Evolutionary conservation across 75 land plant genomes (phyloP), one percentile per base, ranked within the genome.

Genomic region (Adiantum capillusveneris): DNA sequence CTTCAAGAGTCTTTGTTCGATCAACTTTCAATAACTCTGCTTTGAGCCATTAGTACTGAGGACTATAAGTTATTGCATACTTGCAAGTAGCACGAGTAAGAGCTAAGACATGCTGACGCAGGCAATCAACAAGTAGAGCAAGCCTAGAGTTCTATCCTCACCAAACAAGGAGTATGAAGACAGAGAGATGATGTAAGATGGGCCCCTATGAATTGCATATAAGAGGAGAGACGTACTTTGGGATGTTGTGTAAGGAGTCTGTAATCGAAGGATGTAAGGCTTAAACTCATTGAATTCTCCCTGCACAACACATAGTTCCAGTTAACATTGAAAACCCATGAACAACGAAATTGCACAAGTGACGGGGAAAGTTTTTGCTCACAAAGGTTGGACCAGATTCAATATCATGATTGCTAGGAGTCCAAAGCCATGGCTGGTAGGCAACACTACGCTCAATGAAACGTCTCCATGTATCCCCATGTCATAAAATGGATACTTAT

Each of bases 401-500:
- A 26, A 53, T 25, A 25, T 79, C 81, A 58, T 79, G 81, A 51
- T 79, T 79, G 49, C 81, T 79, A 13, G 79, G 58, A 29, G 74
- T 75, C 74, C 79, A 79, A 31, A 79, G 75, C 81, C 81, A 79
- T 31, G 81, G 79, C 34, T 79, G 81, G 44, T 69, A 79, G 11
- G 81, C 81, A 46, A 66, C 18, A 25, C 74, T 76, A 65, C 54
- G 71, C 67, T 79, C 81, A 0, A 56, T 13, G 53, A 79, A 75
- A 21, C 81, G 55, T 0, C 79, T 74, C 79, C 79, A 79, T 31
- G 74, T 75, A 31, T 79, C 90, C 90, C 90, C 80, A 24, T 75
- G 29, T 79, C 79, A 58, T 62, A 62, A 42, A 61, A 59, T 11
- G 75, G 70, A 48, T 72, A 65, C 13, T 56, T 49, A 29, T 78